Evolutionary conservation across 768 basidiomycete genomes (phyloP).

Genomic region (Mycena floridula): DNA sequence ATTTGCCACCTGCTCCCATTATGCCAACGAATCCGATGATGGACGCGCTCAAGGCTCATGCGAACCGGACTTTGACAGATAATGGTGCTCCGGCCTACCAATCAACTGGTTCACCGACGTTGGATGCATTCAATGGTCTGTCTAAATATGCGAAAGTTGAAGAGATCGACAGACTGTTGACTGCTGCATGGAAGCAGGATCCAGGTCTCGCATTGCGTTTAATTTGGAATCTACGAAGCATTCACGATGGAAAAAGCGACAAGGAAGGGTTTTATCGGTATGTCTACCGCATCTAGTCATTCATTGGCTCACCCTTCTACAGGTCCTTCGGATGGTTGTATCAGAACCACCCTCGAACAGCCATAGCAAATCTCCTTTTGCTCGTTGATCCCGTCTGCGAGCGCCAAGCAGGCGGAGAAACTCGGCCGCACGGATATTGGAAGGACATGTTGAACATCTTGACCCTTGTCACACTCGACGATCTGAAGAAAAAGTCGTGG

Average conservation of each 20-base stretch:
- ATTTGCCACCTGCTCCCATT: not conserved
- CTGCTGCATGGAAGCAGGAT: constrained; percentile 53
- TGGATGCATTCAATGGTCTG: constrained; percentile 54
- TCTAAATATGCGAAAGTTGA: constrained; percentile 14
- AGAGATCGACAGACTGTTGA: constrained; percentile 29
- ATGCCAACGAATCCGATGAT: constrained; percentile 45
- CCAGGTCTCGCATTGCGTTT: constrained; percentile 51
- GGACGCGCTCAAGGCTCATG: constrained; percentile 37
- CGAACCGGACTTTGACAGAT: constrained; percentile 39
- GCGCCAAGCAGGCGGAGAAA: constrained; percentile 37
- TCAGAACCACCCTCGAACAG: constrained; percentile 62
- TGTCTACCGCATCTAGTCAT: constrained; percentile 6
- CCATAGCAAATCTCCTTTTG: constrained; percentile 51
- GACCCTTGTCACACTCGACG: constrained; percentile 45
- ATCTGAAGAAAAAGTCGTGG: constrained; percentile 8
- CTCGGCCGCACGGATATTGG: constrained; percentile 58
- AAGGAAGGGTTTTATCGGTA: constrained; percentile 56
- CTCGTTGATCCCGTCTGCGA: constrained; percentile 51
- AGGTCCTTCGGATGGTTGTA: constrained; percentile 66
- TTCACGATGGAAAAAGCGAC: constrained; percentile 63
- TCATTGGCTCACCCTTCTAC: not conserved
- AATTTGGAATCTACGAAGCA: constrained; percentile 65
- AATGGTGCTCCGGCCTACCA: constrained; percentile 46
- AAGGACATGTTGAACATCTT: constrained; percentile 72
- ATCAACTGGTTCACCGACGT: constrained; percentile 43